Evolutionary conservation across 371 early-diverging fungal species (phyloP).

Genomic region (Mucor indicus): DNA sequence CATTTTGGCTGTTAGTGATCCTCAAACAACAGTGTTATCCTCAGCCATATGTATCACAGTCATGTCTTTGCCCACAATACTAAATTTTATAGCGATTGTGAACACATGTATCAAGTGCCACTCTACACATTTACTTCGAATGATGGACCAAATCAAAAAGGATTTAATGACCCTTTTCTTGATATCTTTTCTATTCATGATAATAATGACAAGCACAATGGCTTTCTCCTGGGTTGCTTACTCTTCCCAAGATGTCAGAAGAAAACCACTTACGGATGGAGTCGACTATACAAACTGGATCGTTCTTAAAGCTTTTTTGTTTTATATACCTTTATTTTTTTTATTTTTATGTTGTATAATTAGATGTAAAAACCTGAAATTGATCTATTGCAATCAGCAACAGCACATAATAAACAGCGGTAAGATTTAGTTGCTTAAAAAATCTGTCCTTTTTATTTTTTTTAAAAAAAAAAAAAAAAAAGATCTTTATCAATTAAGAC

Average conservation of each 20-base stretch:
- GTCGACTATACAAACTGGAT: background rate
- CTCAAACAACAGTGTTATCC: background rate
- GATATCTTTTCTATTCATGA: conserved; percentile 9
- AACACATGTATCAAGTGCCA: conserved; percentile 8
- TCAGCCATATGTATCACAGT: conserved; percentile 19
- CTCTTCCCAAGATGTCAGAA: no score
- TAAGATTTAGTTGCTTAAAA: no score
- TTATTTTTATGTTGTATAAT: conserved; percentile 5
- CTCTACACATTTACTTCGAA: conserved; percentile 1
- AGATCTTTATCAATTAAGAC: background rate
- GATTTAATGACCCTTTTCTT: conserved; percentile 9
- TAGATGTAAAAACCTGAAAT: background rate
- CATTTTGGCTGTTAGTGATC: conserved; percentile 7
- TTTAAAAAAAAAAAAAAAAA: background rate
- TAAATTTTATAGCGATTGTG: conserved; percentile 9
- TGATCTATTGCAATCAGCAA: background rate
- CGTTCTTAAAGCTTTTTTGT: background rate
- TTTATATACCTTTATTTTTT: conserved; percentile 4
- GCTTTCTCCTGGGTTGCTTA: conserved; percentile 8
- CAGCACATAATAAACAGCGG: background rate
- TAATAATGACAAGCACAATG: conserved; percentile 4
- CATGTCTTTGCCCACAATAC: conserved; percentile 6
- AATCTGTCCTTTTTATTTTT: no score
- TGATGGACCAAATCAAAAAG: conserved; percentile 12
- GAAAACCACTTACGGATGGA: background rate